phyloP scores from a whole-genome alignment of 352 stramenopile species.

The Phytophthora idaei region DNA sequence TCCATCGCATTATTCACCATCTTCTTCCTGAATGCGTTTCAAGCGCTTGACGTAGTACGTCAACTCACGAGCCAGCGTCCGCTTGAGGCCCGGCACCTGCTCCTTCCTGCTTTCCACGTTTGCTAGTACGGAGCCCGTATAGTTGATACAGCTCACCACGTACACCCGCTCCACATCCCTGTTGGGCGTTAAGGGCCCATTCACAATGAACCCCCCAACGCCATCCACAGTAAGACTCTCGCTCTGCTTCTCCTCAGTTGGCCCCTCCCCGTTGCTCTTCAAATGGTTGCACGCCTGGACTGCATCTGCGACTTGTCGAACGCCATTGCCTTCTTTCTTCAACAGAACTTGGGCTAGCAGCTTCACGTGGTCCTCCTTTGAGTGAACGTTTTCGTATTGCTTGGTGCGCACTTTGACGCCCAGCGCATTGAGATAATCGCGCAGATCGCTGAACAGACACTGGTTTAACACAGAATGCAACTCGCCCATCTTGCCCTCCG shows the following conservation, averaged over 20 bases:
- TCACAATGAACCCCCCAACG: background rate
- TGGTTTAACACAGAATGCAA: constrained; percentile 1
- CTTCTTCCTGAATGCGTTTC: constrained; percentile 10
- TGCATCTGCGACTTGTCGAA: background rate
- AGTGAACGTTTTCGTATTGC: constrained; percentile 14
- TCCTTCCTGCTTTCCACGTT: constrained; percentile 12
- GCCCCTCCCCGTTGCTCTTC: background rate
- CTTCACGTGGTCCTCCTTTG: constrained; percentile 19
- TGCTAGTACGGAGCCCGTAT: constrained; percentile 1
- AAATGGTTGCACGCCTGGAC: background rate
- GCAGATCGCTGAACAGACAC: constrained; percentile 21
- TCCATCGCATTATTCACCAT: no score
- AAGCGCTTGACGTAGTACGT: constrained; percentile 20
- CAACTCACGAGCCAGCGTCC: constrained; percentile 11
- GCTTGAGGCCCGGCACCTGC: background rate
- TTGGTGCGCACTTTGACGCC: constrained; percentile 21
- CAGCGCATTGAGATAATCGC: constrained; percentile 7
- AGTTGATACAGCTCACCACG: constrained; percentile 19
- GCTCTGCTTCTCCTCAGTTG: background rate
- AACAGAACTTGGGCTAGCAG: constrained; percentile 9
- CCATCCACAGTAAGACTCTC: background rate
- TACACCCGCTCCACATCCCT: constrained; percentile 8
- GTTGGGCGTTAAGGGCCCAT: background rate
- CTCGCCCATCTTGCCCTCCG: background rate
- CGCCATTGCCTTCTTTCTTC: background rate